Evolutionary conservation across 2,329 filamentous ascomycete species (phyloP), one percentile per base, ranked within the genome.

Genomic region (Botrytis byssoidea): DNA sequence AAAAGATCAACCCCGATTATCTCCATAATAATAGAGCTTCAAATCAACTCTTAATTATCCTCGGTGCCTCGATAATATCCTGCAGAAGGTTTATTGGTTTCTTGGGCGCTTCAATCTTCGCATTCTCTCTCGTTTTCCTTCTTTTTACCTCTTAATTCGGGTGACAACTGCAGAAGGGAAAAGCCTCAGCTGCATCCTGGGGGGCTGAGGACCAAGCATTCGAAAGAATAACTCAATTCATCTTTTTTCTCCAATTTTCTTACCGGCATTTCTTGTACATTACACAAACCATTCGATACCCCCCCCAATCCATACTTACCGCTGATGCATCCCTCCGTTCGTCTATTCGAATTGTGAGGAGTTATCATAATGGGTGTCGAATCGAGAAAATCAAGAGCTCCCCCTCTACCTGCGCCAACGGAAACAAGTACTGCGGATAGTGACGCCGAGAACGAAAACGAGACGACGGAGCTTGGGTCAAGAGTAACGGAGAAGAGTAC

Each of bases 371-470:
- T 82, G 81, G 81, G 80, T 74, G 77, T 77, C 74, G 79, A 82
- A 66, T 77, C 76, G 48, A 76, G 74, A 75, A 85, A 81, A 88
- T 84, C 85, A 75, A 85, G 81, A 88, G 85, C 85, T 79, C 89
- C 89, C 82, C 92, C 92, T 79, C 87, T 95, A 81, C 93, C 93
- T 81, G 91, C 91, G 80, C 93, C 93, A 77, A 95, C 93, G 81
- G 92, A 93, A 83, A 91, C 91, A 81, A 72, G 71, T 32, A 68
- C 40, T 29, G 60, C 71, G 40, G 77, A 86, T 74, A 86, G 86
- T 75, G 86, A 86, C 74, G 89, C 90, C 74, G 89, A 88, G 81
- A 74, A 71, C 73, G 85, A 86, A 78, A 86, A 88, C 78, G 89
- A 88, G 81, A 74, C 69, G 72, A 85, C 86, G 77, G 87, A 88